Conservation (phyloP, 495 filamentous ascomycete species). For the Trichoderma parareesei region DNA sequence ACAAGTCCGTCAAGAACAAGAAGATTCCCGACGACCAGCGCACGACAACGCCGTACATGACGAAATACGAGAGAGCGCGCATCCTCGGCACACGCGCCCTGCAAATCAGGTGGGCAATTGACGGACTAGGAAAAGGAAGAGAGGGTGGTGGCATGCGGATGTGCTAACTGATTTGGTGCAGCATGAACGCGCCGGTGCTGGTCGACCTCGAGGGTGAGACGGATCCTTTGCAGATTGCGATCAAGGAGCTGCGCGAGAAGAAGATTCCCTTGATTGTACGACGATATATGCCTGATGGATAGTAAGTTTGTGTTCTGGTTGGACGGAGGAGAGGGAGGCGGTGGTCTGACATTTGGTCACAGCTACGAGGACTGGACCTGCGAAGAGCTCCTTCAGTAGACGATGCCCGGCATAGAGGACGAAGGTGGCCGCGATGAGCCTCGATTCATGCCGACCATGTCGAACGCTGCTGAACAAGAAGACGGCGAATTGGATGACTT, state of each 20-base stretch:
- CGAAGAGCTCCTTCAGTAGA: slow-evolving; percentile 70
- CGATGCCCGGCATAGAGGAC: not conserved
- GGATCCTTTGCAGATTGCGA: slow-evolving; percentile 91
- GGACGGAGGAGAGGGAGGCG: not conserved
- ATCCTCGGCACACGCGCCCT: slow-evolving; percentile 87
- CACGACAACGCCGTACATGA: slow-evolving; percentile 96
- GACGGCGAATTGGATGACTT: not conserved
- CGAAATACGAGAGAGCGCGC: slow-evolving; percentile 93
- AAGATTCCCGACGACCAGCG: slow-evolving; percentile 83
- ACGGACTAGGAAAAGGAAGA: not conserved
- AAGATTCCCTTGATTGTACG: slow-evolving; percentile 95
- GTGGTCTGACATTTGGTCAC: slow-evolving; percentile 16
- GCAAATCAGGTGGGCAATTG: slow-evolving; percentile 74
- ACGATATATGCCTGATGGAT: slow-evolving; percentile 93
- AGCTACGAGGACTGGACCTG: slow-evolving; percentile 99
- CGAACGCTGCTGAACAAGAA: not conserved
- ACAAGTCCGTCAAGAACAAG: slow-evolving; percentile 67
- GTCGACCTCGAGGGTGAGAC: slow-evolving; percentile 97
- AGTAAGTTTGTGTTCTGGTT: slow-evolving; percentile 51
- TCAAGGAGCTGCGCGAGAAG: slow-evolving; percentile 95
- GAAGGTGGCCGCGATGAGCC: not conserved
- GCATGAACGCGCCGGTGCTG: slow-evolving; percentile 96
- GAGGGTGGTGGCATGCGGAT: not conserved
- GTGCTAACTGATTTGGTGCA: slow-evolving; percentile 27
- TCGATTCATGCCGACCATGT: not conserved